Base-by-base conservation (phyloP, 192 early-diverging fungal genomes). In the Podila epigama region DNA sequence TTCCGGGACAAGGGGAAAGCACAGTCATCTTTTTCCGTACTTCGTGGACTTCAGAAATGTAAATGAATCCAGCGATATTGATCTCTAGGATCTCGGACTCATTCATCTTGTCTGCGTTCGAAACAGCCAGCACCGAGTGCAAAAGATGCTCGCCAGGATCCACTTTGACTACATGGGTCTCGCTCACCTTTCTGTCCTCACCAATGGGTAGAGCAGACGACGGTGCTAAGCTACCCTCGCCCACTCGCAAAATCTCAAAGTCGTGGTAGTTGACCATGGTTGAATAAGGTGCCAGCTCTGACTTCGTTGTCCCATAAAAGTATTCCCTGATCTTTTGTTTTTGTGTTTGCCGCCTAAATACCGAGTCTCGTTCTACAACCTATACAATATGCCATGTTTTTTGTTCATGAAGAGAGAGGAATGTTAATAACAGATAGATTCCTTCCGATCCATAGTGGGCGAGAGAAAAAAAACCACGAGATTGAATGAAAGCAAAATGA, bases 121-220 rank as follows among this genome's bases (percentile, higher is more conserved):
- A 88, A 11, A 99, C 87, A 1, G 95, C 94, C 56, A 99, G 63
- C 0, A 99, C 84, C 0, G 94, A 95, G 65, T 98, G 94, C 10
- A 91, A 63, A 40, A 98, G 81, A 32, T 92, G 88, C 55, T 95
- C 93, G 36, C 90, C 87, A 0, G 90, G 88, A 13, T 93, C 92
- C 0, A 99, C 91, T 42, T 86, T 86, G 5, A 95, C 85, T 12
- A 97, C 82, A 37, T 90, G 87, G 2, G 95, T 94, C 70, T 94
- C 93, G 20, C 90, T 89, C 16, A 90, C 58, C 58, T 91, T 90
- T 35, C 90, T 85, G 20, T 92, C 92, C 73, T 90, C 88, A 12
- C 97, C 97, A 54, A 97, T 81, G 4, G 97, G 97, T 40, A 99
- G 63, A 11, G 96, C 94, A 4, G 93, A 96, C 0, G 96, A 92